Evolutionary conservation across 2,329 filamentous ascomycete species (phyloP).

Genomic region (Penicillium frequentans): DNA sequence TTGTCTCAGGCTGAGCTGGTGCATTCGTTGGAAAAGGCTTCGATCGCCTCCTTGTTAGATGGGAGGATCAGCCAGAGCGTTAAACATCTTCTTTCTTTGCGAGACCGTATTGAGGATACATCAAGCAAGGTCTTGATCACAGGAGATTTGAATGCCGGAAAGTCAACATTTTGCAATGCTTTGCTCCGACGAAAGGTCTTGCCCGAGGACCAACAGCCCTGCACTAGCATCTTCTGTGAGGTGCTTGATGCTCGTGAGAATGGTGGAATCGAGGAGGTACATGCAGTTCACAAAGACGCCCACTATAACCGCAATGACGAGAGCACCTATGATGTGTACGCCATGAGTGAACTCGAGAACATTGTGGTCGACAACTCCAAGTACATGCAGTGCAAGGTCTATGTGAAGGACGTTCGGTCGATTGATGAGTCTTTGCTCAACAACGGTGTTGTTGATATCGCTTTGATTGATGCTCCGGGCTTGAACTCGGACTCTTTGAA

Average conservation of each 20-base stretch:
- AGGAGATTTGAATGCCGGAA: constrained; percentile 93
- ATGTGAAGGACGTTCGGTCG: constrained; percentile 82
- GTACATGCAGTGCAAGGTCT: constrained; percentile 95
- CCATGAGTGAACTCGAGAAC: constrained; percentile 74
- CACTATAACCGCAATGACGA: constrained; percentile 88
- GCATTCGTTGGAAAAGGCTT: constrained; percentile 89
- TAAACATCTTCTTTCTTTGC: constrained; percentile 80
- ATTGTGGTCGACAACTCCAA: constrained; percentile 86
- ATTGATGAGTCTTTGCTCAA: constrained; percentile 94
- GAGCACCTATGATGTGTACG: constrained; percentile 86
- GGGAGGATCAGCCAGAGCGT: constrained; percentile 94
- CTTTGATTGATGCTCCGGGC: constrained; percentile 92
- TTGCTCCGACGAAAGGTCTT: constrained; percentile 86
- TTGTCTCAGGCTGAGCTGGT: constrained; percentile 87
- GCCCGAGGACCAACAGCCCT: constrained; percentile 96
- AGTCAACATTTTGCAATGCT: constrained; percentile 99
- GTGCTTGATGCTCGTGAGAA: constrained; percentile 92
- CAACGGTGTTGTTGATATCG: constrained; percentile 97
- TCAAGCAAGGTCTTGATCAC: constrained; percentile 96
- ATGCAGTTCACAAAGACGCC: constrained; percentile 81
- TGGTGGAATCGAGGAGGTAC: constrained; percentile 86
- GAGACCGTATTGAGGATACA: constrained; percentile 94
- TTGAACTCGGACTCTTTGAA: constrained; percentile 95
- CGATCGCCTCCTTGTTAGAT: constrained; percentile 85
- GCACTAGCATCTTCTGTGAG: constrained; percentile 97